Base-by-base conservation (phyloP, 2,329 filamentous ascomycete species). In the Shiraia sp. region DNA sequence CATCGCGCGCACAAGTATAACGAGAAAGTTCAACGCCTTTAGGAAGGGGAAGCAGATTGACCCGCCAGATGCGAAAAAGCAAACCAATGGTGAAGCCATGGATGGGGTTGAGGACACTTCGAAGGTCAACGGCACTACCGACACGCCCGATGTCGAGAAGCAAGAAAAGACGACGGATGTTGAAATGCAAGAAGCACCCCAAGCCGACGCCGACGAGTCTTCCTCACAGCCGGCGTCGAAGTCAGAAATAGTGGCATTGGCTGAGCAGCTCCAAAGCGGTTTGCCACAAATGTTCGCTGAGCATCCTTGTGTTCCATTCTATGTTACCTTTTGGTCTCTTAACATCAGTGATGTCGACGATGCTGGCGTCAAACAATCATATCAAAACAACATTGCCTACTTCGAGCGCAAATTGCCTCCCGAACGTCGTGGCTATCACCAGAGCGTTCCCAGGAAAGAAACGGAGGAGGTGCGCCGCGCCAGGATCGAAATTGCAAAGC, bases 291-390 rank as follows among this genome's bases (percentile, higher is more conserved):
- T 82, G 6, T 79, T 83, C 4, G 90, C 86, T 77, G 75, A 81
- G 9, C 81, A 81, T 35, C 79, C 96, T 36, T 90, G 83, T 30
- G 78, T 90, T 1, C 83, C 88, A 22, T 92, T 96, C 65, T 96
- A 90, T 61, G 82, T 88, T 30, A 88, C 87, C 0, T 99, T 99
- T 71, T 99, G 93, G 93, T 86, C 91, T 36, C 77, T 96, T 10
- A 85, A 90, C 19, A 79, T 95, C 3, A 84, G 87, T 32, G 92
- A 99, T 29, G 52, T 68, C 7, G 91, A 50, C 88, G 88, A 1
- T 22, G 36, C 82, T 82, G 47, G 83, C 24, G 1, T 60, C 33
- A 83, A 85, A 42, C 79, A 83, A 29, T 87, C 86, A 46, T 99
- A 99, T 64, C 80, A 87, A 33, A 79, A 83, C 12, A 90, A 95